Base-by-base conservation (phyloP, 164 flowering plant species). In the Vitis rotundifolia region DNA sequence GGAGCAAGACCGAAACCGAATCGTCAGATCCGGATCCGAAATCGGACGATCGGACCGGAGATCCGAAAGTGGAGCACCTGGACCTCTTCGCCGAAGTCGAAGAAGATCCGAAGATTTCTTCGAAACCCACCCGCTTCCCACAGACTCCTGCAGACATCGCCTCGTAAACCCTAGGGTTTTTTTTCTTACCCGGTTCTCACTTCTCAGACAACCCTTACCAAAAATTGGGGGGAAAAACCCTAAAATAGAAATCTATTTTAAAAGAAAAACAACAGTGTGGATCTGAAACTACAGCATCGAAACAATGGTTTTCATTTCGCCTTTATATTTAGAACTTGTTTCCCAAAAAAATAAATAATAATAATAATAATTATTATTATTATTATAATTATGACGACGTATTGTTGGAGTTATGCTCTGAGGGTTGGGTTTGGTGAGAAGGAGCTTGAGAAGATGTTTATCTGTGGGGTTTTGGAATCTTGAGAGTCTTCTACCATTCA, bases 101-200 rank as follows among this genome's bases (percentile, higher is more conserved):
- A 44, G 74, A 66, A 54, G 74, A 77, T 59, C 76, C 80, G 64
- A 73, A 74, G 11, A 73, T 31, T 28, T 77, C 80, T 15, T 77
- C 80, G 44, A 70, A 77, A 60, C 80, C 80, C 50, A 74, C 80
- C 66, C 80, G 68, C 67, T 77, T 77, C 57, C 80, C 77, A 64
- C 80, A 77, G 59, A 77, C 67, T 44, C 80, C 77, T 2, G 80
- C 77, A 66, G 80, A 77, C 80, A 77, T 77, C 66, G 71, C 72
- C 63, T 37, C 68, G 37, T 50, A 53, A 75, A 68, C 52, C 77
- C 73, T 60, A 49, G 16, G 9, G 31, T 59, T 72, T 49, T 59
- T 9, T 18, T 22, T 47, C 28, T 37, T 37, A 2, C 44, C 44
- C 44, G 44, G 7, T 37, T 37, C 44, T 37, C 44, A 37, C 44